Conservation (phyloP, 257 asterid genomes). For the Cinchona pubescens region DNA sequence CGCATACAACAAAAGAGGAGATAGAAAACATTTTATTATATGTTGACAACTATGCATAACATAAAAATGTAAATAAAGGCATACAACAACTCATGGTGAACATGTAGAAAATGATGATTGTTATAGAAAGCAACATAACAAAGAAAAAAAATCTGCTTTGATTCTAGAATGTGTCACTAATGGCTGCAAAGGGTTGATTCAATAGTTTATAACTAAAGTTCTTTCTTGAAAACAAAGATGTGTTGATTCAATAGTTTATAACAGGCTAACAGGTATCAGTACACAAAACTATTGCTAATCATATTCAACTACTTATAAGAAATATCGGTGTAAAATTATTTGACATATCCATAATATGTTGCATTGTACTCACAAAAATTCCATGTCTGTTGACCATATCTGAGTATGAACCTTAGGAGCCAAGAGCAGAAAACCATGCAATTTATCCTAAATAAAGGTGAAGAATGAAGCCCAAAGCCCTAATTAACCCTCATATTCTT, state of each 20-base stretch:
- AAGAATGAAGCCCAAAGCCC: not conserved
- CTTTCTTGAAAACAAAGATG: too few species aligned
- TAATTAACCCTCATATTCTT: not conserved
- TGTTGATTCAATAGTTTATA: too few species aligned
- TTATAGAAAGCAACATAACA: too few species aligned
- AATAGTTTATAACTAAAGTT: too few species aligned
- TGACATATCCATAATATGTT: not conserved
- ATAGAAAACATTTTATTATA: not conserved
- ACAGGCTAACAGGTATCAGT: not conserved
- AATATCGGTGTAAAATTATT: not conserved
- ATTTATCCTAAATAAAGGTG: not conserved
- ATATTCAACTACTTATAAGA: not conserved
- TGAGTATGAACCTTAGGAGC: conserved; percentile 4
- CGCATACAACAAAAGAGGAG: not conserved
- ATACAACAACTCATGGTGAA: too few species aligned
- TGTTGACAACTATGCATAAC: not conserved
- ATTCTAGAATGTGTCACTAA: too few species aligned
- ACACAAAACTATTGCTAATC: not conserved
- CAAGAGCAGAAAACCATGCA: not conserved
- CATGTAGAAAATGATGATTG: too few species aligned
- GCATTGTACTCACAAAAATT: not conserved
- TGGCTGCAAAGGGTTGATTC: too few species aligned
- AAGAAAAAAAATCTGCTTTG: too few species aligned
- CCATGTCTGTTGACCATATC: not conserved
- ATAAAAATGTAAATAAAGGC: not conserved